Conservation (phyloP, 2,329 filamentous ascomycete species). For the Aspergillus pseudoterreus region DNA sequence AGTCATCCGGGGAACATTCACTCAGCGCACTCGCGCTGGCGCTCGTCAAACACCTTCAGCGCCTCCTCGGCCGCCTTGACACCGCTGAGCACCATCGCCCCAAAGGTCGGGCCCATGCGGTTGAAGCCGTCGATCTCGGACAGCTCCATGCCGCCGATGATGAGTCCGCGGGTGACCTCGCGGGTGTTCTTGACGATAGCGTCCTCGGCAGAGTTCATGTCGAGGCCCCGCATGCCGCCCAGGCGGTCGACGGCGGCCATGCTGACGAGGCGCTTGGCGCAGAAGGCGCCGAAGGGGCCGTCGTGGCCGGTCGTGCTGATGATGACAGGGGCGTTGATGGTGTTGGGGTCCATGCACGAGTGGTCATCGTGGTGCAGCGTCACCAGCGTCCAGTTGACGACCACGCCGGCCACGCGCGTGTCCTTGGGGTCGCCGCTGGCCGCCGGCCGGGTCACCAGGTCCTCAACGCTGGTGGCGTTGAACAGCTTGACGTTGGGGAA, state of each 20-base stretch:
- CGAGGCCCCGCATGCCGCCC: conserved; percentile 86
- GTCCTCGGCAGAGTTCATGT: conserved; percentile 89
- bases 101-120: conserved; percentile 86
- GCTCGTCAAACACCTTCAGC: conserved; percentile 69
- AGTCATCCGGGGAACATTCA: not conserved
- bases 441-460: conserved; percentile 76
- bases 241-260: conserved; percentile 81
- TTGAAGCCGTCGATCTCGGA: conserved; percentile 88
- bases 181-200: conserved; percentile 90
- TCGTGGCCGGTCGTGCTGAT: conserved; percentile 91
- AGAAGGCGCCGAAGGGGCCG: conserved; percentile 86
- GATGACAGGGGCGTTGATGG: conserved; percentile 85
- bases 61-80: conserved; percentile 91
- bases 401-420: conserved; percentile 78
- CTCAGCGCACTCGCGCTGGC: conserved; percentile 72
- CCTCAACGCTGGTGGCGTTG: conserved; percentile 90
- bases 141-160: conserved; percentile 93
- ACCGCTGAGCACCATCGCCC: conserved; percentile 81
- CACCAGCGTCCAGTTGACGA: conserved; percentile 94
- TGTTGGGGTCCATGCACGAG: conserved; percentile 96
- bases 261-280: conserved; percentile 82
- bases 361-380: conserved; percentile 84
- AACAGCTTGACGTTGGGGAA: conserved; percentile 95
- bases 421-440: conserved; percentile 45
- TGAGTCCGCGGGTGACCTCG: conserved; percentile 80